Evolutionary conservation across 257 asterid species (phyloP), one percentile per base, ranked within the genome.

Genomic region (Solanum chiquidenum): DNA sequence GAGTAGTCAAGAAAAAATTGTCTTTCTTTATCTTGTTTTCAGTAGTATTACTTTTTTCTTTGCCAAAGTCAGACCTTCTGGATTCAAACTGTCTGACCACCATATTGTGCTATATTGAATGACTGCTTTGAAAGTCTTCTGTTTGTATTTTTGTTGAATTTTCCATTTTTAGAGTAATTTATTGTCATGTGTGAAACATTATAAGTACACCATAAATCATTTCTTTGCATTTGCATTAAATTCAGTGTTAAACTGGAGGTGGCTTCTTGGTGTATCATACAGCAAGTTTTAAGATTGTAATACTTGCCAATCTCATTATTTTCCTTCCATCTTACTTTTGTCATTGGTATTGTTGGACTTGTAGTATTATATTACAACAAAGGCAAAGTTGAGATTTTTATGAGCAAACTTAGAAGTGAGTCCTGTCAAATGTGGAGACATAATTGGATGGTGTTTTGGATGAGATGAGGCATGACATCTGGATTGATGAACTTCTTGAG

Each of bases 381-480:
- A 23, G 18, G 31, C 60, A 27, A 46, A 42, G 42, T 85, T 85
- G 31, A 42, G 27, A 64, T 27, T 38, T 85, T 72, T 85, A 29
- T 23, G 68, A 85, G 42, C 38, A 64, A 60, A 84, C 8, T 6
- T 64, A 35, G 68, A 85, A 46, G 25, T 38, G 76, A 73, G 89
- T 84, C 44, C 87, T 86, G 42, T 64, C 89, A 92, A 91, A 93
- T 91, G 96, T 86, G 86, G 90, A 90, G 89, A 42, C 38, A 52
- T 64, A 64, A 64, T 91, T 88, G 90, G 94, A 87, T 92, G 94
- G 93, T 91, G 92, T 84, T 93, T 90, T 93, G 95, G 94, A 91
- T 93, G 95, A 94, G 94, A 94, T 94, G 97, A 94, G 97, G 94
- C 91, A 94, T 94, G 97, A 80, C 92, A 90, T 91, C 95, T 49